Evolutionary conservation across 2,329 filamentous ascomycete species (phyloP), one percentile per base, ranked within the genome.

Genomic region (Cyphellophora attinorum): DNA sequence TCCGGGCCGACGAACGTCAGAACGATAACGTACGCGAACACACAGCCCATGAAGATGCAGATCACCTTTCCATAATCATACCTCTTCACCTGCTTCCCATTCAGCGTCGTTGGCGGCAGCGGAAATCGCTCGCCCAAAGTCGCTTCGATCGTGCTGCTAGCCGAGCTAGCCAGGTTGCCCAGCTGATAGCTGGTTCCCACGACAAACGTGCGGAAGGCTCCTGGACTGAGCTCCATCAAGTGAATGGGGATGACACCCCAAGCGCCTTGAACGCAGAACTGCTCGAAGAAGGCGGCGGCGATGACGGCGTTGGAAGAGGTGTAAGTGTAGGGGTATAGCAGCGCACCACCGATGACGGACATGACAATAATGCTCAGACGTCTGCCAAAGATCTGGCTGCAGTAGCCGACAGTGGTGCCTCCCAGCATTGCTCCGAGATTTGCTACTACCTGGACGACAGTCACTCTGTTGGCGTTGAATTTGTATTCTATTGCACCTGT

Each of bases 31-130:
- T 77, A 79, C 2, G 61, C 71, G 48, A 66, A 93, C 1, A 93
- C 85, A 47, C 80, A 85, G 1, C 70, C 86, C 81, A 94, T 86
- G 60, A 94, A 93, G 51, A 93, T 91, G 52, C 79, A 85, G 44
- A 93, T 89, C 6, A 93, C 85, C 48, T 79, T 79, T 25, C 84
- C 85, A 47, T 93, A 93, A 39, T 84, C 63, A 55, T 80, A 85
- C 3, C 80, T 65, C 30, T 59, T 56, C 25, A 47, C 42, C 12
- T 27, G 41, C 19, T 60, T 55, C 0, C 62, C 67, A 1, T 58
- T 53, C 12, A 67, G 55, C 1, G 68, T 70, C 6, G 47, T 15
- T 0, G 72, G 62, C 0, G 76, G 66, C 3, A 93, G 67, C 0
- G 83, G 83, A 55, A 85, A 91, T 1, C 66, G 62, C 57, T 86